Percentiles rank a stretch among this genome's conserved stretches.
Conservation (phyloP, 164 flowering plant genomes). For the Houttuynia cordata region DNA sequence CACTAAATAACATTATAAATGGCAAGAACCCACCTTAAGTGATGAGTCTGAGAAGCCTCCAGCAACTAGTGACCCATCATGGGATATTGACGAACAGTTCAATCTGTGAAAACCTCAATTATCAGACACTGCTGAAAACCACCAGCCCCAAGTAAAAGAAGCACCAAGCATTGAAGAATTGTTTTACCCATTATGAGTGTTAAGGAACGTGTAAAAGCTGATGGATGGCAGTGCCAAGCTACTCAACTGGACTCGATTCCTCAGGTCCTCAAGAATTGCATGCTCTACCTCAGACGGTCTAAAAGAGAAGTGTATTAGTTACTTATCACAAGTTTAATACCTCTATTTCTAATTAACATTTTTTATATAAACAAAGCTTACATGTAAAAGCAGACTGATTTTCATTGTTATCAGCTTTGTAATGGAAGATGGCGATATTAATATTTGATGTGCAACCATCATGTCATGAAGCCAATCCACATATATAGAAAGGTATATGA, state of each 20-base stretch:
- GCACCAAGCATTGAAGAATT: not conserved
- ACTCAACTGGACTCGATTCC: slow-evolving; percentile 86
- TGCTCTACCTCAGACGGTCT: slow-evolving; percentile 75
- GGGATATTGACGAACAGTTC: slow-evolving; percentile 85
- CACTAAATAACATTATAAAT: not conserved
- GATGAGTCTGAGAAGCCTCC: slow-evolving; percentile 99
- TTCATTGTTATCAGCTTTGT: no score
- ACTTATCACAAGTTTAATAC: not conserved
- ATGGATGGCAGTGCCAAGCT: slow-evolving; percentile 78
- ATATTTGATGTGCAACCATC: no score
- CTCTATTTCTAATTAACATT: not conserved
- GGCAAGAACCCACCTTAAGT: slow-evolving; percentile 43
- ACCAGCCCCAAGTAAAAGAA: not conserved
- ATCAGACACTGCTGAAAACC: not conserved
- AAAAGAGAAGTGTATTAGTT: slow-evolving; percentile 3
- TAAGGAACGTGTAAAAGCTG: slow-evolving; percentile 85
- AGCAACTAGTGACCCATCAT: slow-evolving; percentile 93
- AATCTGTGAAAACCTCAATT: slow-evolving; percentile 32
- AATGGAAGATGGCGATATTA: no score
- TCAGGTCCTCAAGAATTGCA: slow-evolving; percentile 82
- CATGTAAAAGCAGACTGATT: no score
- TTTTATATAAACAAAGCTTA: no score
- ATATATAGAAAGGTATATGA: no score
- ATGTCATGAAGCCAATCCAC: no score
- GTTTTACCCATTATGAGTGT: slow-evolving; percentile 78